phyloP scores from a whole-genome alignment of 805 yeast genomes.

The Kurtzmaniella fragi region DNA sequence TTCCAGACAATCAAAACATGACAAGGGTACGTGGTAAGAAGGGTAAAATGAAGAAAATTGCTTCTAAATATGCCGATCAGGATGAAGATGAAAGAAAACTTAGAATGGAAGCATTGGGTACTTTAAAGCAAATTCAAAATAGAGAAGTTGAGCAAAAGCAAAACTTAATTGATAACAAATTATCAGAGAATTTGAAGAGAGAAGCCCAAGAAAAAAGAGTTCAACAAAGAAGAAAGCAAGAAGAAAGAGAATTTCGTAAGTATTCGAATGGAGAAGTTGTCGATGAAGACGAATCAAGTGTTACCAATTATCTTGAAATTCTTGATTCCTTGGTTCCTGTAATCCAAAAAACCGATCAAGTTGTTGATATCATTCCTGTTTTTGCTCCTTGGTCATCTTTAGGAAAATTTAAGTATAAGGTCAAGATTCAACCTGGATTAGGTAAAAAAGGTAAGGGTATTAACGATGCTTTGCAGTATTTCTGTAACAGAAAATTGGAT shows the following conservation, averaged over 20 bases:
- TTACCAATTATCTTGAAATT: constrained; percentile 34
- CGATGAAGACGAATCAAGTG: constrained; percentile 26
- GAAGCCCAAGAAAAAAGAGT: constrained; percentile 20
- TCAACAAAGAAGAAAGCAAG: constrained; percentile 41
- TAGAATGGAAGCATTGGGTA: constrained; percentile 80
- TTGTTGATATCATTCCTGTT: constrained; percentile 68
- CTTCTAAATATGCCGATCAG: constrained; percentile 80
- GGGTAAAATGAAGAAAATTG: constrained; percentile 76
- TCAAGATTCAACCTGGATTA: constrained; percentile 74
- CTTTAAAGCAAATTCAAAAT: constrained; percentile 55
- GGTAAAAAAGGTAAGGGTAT: constrained; percentile 87
- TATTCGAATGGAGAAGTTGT: constrained; percentile 29
- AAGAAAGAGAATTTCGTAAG: constrained; percentile 41
- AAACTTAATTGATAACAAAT: constrained; percentile 18
- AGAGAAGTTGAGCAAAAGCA: constrained; percentile 14
- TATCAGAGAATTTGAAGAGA: constrained; percentile 16
- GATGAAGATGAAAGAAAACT: constrained; percentile 80
- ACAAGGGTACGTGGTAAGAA: constrained; percentile 73
- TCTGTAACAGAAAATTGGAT: constrained; percentile 46
- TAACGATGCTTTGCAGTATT: constrained; percentile 58
- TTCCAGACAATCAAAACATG: constrained; percentile 1
- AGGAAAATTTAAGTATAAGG: constrained; percentile 69
- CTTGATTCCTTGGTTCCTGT: constrained; percentile 41
- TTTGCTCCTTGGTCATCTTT: constrained; percentile 92
- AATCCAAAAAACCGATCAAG: constrained; percentile 45